Conservation (phyloP, 1,139 yeast genomes). For the Candida tropicalis region DNA sequence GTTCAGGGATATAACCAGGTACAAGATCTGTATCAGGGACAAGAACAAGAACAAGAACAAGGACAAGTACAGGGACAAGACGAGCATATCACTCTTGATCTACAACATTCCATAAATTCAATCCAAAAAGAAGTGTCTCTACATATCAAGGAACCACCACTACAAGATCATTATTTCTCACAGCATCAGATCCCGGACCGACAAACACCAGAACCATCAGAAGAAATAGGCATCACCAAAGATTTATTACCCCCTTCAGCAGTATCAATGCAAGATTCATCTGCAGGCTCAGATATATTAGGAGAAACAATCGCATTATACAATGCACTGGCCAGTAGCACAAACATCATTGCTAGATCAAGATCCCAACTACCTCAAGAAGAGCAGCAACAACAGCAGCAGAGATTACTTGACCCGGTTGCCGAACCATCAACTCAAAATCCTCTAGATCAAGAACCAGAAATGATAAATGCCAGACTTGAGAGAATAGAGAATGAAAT, state of each 20-base stretch:
- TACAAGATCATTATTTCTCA: conserved; percentile 3
- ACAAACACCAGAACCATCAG: conserved; percentile 2
- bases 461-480: conserved; percentile 14
- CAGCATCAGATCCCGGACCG: not conserved
- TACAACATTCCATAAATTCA: conserved; percentile 2
- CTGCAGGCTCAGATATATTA: conserved; percentile 6
- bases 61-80: conserved; percentile 17
- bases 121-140: conserved; percentile 7
- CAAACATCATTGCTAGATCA: not conserved
- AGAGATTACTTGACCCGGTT: not conserved
- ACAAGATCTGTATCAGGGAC: no score
- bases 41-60: conserved; percentile 16
- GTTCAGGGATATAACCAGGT: no score
- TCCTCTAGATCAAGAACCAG: conserved; percentile 15
- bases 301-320: conserved; percentile 10
- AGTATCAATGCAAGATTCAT: conserved; percentile 7
- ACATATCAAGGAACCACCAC: conserved; percentile 2
- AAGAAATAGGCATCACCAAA: not conserved
- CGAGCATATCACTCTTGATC: conserved; percentile 15
- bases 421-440: not conserved
- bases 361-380: conserved; percentile 3
- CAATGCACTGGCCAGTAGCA: conserved; percentile 6
- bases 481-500: conserved; percentile 13
- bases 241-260: conserved; percentile 4
- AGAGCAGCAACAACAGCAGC: not conserved